Evolutionary conservation across 108 stramenopile species (phyloP).

Genomic region (Skeletonema costatum): DNA sequence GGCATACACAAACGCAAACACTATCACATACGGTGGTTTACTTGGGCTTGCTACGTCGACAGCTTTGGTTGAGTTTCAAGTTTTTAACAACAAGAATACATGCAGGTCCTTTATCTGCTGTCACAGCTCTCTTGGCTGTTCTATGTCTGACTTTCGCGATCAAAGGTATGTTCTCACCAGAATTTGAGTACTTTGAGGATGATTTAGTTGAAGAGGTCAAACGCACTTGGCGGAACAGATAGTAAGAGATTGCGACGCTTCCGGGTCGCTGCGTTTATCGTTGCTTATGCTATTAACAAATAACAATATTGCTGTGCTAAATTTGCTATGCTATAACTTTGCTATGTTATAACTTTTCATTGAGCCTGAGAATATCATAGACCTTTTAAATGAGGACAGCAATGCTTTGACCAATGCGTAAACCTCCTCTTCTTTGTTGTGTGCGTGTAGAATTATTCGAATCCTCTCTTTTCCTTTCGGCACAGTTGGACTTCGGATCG

Average conservation of each 20-base stretch:
- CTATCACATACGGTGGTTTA: slow-evolving; percentile 46
- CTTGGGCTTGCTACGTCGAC: slow-evolving; percentile 27
- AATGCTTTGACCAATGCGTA: slow-evolving; percentile 41
- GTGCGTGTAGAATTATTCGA: slow-evolving; percentile 89
- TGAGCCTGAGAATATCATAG: neutral
- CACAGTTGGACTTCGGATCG: slow-evolving; percentile 95
- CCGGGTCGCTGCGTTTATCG: neutral
- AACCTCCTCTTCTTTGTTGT: slow-evolving; percentile 84
- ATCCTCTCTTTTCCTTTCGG: slow-evolving; percentile 91
- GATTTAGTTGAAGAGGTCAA: slow-evolving; percentile 15
- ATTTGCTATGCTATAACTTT: neutral
- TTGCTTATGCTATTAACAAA: neutral
- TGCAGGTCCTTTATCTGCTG: slow-evolving; percentile 35
- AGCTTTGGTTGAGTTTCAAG: slow-evolving; percentile 20
- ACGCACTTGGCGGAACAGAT: neutral
- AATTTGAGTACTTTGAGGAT: slow-evolving; percentile 33
- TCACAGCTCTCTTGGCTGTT: slow-evolving; percentile 31
- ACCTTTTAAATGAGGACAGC: slow-evolving; percentile 19
- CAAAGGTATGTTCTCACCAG: slow-evolving; percentile 31
- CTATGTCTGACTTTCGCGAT: slow-evolving; percentile 32
- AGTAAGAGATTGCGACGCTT: neutral
- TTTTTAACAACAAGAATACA: slow-evolving; percentile 22
- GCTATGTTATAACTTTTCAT: neutral
- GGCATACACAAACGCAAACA: slow-evolving; percentile 38
- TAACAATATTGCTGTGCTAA: neutral